Evolutionary conservation across 2,329 filamentous ascomycete species (phyloP).

Genomic region (Eutypa lata): DNA sequence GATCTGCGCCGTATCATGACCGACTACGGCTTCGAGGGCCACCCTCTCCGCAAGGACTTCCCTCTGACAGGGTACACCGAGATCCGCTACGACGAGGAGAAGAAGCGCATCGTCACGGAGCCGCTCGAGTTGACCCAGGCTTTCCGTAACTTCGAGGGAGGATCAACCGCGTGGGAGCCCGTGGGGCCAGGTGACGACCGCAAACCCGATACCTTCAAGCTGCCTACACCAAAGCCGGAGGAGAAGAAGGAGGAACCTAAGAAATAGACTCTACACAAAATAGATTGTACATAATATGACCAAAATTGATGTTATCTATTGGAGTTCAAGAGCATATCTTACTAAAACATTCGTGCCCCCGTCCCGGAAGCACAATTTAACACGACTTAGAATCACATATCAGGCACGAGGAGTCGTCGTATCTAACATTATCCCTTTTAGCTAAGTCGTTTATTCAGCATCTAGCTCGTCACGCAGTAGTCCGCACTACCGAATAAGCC

Average conservation of each 20-base stretch:
- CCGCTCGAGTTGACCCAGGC: conserved; percentile 96
- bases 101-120: conserved; percentile 98
- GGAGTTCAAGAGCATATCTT: background rate
- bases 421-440: no score
- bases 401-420: no score
- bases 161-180: conserved; percentile 68
- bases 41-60: conserved; percentile 97
- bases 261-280: conserved; percentile 59
- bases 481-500: no score
- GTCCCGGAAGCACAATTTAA: no score
- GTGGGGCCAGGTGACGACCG: conserved; percentile 68
- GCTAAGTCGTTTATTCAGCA: no score
- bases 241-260: conserved; percentile 86
- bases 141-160: conserved; percentile 96
- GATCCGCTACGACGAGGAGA: conserved; percentile 97
- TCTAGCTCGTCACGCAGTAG: no score
- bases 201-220: conserved; percentile 85
- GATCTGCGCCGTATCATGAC: conserved; percentile 98
- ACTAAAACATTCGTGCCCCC: no score
- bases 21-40: conserved; percentile 97
- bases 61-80: conserved; percentile 97
- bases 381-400: no score
- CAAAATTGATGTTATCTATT: background rate
- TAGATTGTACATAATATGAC: conserved; percentile 31
- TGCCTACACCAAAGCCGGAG: conserved; percentile 94